Conservation (phyloP, 305 asterid genomes). For the Plantago coronopus region DNA sequence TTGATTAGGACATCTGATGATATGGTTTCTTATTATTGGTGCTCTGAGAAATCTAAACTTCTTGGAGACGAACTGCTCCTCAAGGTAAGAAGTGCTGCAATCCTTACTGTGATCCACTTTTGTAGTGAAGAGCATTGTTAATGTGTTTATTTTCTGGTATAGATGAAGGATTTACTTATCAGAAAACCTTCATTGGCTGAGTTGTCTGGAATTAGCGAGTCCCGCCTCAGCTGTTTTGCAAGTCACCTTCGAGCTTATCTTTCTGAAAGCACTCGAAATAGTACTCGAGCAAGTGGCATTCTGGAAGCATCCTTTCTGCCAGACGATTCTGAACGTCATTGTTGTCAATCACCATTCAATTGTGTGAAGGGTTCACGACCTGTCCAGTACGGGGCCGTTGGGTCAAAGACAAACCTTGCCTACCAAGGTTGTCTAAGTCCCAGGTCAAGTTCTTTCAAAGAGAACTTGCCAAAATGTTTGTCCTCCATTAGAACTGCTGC, state of each 20-base stretch:
- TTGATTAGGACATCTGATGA: constrained; percentile 39
- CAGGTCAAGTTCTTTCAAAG: constrained; percentile 61
- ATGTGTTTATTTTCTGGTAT: constrained; percentile 20
- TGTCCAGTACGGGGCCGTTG: constrained; percentile 40
- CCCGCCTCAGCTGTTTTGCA: constrained; percentile 66
- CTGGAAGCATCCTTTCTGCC: not conserved
- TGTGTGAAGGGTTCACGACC: constrained; percentile 38
- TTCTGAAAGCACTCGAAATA: constrained; percentile 45
- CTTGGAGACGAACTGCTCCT: constrained; percentile 64
- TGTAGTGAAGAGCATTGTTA: constrained; percentile 9
- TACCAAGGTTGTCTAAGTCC: constrained; percentile 61
- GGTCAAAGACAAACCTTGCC: constrained; percentile 39
- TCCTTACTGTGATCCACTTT: constrained; percentile 3
- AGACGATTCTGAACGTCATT: not conserved
- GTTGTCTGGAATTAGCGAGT: constrained; percentile 72
- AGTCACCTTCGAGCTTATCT: constrained; percentile 75
- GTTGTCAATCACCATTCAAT: not conserved
- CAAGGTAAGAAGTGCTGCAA: constrained; percentile 42
- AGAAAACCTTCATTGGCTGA: constrained; percentile 74
- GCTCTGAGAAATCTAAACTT: constrained; percentile 73
- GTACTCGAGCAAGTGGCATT: constrained; percentile 28
- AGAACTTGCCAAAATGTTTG: constrained; percentile 46
- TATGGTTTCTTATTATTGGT: constrained; percentile 61
- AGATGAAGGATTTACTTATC: constrained; percentile 75
- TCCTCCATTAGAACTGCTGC: constrained; percentile 42